phyloP scores from a whole-genome alignment of 1,139 yeast genomes.

The Candida dubliniensis region DNA sequence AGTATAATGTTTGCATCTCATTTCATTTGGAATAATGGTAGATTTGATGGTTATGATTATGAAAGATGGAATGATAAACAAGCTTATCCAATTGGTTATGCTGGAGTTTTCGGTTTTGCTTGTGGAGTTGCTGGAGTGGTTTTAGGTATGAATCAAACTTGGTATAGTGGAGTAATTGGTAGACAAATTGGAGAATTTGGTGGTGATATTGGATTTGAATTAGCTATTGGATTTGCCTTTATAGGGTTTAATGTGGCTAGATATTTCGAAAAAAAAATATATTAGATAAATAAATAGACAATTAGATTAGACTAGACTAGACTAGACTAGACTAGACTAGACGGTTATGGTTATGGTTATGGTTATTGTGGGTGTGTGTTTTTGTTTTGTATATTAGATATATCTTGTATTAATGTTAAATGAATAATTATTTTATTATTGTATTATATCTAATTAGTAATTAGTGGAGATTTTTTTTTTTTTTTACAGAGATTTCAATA shows the following conservation, averaged over 20 bases:
- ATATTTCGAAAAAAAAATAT: constrained; percentile 69
- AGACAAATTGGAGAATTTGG: constrained; percentile 61
- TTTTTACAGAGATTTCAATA: no score
- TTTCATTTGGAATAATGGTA: constrained; percentile 67
- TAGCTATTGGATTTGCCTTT: constrained; percentile 70
- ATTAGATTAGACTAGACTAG: no score
- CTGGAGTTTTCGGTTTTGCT: constrained; percentile 76
- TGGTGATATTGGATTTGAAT: constrained; percentile 87
- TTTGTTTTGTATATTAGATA: no score
- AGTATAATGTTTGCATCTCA: constrained; percentile 76
- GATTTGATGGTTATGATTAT: constrained; percentile 59
- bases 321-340: no score
- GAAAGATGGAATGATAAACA: constrained; percentile 56
- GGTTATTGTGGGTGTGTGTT: no score
- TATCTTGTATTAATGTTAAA: no score
- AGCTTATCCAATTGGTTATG: constrained; percentile 69
- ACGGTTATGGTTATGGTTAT: no score
- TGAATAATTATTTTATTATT: no score
- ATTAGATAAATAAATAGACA: constrained; percentile 37
- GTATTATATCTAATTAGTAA: no score
- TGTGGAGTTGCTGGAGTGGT: constrained; percentile 87
- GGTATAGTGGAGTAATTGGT: constrained; percentile 77
- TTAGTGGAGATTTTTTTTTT: no score
- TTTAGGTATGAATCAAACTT: constrained; percentile 80
- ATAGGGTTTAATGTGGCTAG: constrained; percentile 61